Conservation (phyloP, 345 rosid species). For the Clarkia xantiana region DNA sequence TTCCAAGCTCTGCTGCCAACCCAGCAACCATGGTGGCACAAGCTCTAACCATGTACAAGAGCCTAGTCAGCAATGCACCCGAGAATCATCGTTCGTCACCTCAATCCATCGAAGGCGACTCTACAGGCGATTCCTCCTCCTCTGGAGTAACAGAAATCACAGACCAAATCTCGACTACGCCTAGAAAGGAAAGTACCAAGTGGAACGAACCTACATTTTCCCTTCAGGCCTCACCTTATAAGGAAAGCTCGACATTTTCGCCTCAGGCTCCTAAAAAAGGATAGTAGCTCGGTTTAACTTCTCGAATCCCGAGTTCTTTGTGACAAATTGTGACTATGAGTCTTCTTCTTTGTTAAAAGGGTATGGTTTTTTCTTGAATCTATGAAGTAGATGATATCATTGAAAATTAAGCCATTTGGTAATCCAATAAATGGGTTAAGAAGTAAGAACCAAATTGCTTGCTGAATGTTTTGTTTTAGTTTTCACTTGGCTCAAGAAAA, state of each 20-base stretch:
- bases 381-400: too few relatives aligned
- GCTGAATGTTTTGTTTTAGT: too few relatives aligned
- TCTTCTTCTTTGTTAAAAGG: too few relatives aligned
- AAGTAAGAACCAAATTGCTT: too few relatives aligned
- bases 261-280: conserved; percentile 40
- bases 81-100: conserved; percentile 12
- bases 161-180: conserved; percentile 11
- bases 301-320: too few relatives aligned
- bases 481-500: too few relatives aligned
- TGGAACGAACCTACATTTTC: conserved; percentile 28
- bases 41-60: conserved; percentile 66
- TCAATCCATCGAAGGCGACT: conserved; percentile 12
- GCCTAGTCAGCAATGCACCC: conserved; percentile 32
- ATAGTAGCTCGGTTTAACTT: conserved; percentile 6
- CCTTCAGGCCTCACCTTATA: conserved; percentile 33
- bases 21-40: conserved; percentile 69
- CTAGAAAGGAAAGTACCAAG: conserved; percentile 10
- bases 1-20: conserved; percentile 54
- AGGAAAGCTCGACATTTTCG: conserved; percentile 16
- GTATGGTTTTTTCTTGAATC: too few relatives aligned
- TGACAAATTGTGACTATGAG: too few relatives aligned
- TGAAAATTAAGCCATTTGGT: too few relatives aligned
- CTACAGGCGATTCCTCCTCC: conserved; percentile 10
- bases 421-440: too few relatives aligned
- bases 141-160: conserved; percentile 11